These are phyloP conservation scores for Ogataea kodamae DNA, from an alignment of 805 yeast genomes.

Conservation along the genomic window DNA sequence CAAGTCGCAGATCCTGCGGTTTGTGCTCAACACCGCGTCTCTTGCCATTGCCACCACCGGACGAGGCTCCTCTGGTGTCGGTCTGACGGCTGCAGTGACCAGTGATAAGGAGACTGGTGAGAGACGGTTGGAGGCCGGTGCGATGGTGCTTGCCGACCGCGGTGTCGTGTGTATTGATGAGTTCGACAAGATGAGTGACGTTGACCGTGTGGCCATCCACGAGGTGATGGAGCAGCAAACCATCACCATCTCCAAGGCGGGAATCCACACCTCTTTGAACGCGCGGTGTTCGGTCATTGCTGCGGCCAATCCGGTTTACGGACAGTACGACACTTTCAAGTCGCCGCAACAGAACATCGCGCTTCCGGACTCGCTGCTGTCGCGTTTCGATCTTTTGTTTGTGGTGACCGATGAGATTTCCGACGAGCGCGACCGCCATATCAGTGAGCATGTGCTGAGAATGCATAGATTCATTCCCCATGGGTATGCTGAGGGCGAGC, in stretches of 20 bases:
- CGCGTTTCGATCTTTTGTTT: constrained; percentile 93
- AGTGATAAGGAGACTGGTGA: constrained; percentile 97
- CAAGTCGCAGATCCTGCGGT: constrained; percentile 90
- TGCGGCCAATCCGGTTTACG: constrained; percentile 96
- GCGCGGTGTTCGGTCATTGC: constrained; percentile 97
- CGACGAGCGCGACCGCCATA: constrained; percentile 76
- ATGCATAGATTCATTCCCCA: constrained; percentile 89
- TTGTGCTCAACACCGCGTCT: constrained; percentile 91
- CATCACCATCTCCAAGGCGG: constrained; percentile 96
- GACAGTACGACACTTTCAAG: constrained; percentile 92
- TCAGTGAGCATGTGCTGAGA: constrained; percentile 91
- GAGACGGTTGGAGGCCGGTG: constrained; percentile 95
- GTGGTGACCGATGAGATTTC: constrained; percentile 95
- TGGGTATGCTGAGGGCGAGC: constrained; percentile 90
- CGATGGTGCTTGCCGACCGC: constrained; percentile 97
- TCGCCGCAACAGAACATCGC: constrained; percentile 97
- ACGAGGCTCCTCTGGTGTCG: constrained; percentile 99
- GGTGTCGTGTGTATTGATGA: constrained; percentile 98
- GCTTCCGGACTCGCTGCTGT: constrained; percentile 89
- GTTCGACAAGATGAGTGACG: constrained; percentile 96
- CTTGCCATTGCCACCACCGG: constrained; percentile 98
- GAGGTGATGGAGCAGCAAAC: constrained; percentile 99
- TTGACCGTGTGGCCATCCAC: constrained; percentile 96
- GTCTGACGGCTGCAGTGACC: constrained; percentile 98
- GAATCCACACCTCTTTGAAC: constrained; percentile 92